A percentile compares a stretch with the other conserved stretches of the same genome.
Conservation (phyloP, 208 protist species). For the Acanthamoeba sp. region DNA sequence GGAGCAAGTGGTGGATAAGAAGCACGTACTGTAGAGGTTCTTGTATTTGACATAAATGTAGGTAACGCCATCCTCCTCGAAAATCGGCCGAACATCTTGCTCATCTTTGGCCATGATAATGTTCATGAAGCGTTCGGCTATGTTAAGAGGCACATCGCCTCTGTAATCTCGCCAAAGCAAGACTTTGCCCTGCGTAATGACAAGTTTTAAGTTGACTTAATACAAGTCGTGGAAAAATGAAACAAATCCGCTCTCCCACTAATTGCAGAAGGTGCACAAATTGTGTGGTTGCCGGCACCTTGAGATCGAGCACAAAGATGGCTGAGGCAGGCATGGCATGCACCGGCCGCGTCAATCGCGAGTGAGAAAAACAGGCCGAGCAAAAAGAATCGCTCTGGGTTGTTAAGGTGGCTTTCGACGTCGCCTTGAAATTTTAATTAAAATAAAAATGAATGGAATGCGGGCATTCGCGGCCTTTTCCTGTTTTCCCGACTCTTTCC, state of each 20-base stretch:
- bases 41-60: slow-evolving; percentile 86
- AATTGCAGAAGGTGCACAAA: too few species aligned
- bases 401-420: too few species aligned
- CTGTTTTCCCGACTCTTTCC: background rate
- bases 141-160: slow-evolving; percentile 84
- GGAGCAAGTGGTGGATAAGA: background rate
- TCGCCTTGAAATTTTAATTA: too few species aligned
- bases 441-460: background rate
- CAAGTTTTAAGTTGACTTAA: background rate
- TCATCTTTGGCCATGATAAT: slow-evolving; percentile 72
- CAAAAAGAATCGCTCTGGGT: too few species aligned
- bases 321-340: background rate
- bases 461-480: background rate
- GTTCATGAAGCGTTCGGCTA: slow-evolving; percentile 74
- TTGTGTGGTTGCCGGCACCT: too few species aligned
- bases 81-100: slow-evolving; percentile 39
- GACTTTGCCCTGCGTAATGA: slow-evolving; percentile 81
- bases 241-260: too few species aligned
- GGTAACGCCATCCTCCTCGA: slow-evolving; percentile 74
- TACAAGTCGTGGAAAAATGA: background rate
- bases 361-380: too few species aligned
- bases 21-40: slow-evolving; percentile 74
- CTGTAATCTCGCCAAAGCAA: slow-evolving; percentile 86
- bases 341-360: too few species aligned
- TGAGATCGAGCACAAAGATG: slow-evolving; percentile 86